A percentile compares a stretch with the other conserved stretches of the same genome.
Evolutionary conservation across 306 rosid species (phyloP).

Genomic region (Begonia masoniana): DNA sequence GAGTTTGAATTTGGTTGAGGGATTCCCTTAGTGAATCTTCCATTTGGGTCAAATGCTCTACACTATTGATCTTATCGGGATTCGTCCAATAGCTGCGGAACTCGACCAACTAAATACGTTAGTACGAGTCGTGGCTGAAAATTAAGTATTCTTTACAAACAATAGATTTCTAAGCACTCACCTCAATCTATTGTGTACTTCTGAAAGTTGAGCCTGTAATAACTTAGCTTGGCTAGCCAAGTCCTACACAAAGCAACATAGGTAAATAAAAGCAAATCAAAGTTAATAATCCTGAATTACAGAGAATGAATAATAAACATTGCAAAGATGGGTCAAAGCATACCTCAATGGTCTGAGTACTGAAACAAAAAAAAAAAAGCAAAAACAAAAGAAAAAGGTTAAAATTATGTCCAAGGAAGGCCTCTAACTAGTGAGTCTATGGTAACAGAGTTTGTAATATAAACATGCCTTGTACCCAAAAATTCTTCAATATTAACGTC

Average conservation of each 20-base stretch:
- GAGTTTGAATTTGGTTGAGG: slow-evolving; percentile 42
- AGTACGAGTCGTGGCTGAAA: too few relatives aligned
- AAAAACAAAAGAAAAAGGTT: neutral
- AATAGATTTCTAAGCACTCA: slow-evolving; percentile 10
- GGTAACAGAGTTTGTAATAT: too few relatives aligned
- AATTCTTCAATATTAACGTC: slow-evolving; percentile 63
- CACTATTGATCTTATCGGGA: slow-evolving; percentile 47
- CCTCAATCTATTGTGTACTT: slow-evolving; percentile 61
- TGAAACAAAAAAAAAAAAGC: slow-evolving; percentile 23
- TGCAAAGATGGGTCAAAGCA: neutral
- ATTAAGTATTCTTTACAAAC: neutral
- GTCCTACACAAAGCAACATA: slow-evolving; percentile 30
- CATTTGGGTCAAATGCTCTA: slow-evolving; percentile 61
- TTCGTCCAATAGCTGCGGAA: slow-evolving; percentile 48
- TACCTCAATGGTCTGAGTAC: slow-evolving; percentile 74
- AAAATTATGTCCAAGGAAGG: neutral
- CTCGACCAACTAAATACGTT: slow-evolving; percentile 7
- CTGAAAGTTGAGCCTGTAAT: slow-evolving; percentile 42
- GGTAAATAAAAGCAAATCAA: neutral
- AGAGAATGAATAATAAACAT: too few relatives aligned
- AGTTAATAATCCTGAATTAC: too few relatives aligned
- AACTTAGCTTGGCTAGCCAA: slow-evolving; percentile 35
- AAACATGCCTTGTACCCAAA: slow-evolving; percentile 49
- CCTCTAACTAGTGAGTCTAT: neutral
- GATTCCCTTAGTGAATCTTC: slow-evolving; percentile 71